A percentile compares a stretch with the other conserved stretches of the same genome.
phyloP scores from a whole-genome alignment of 2,329 filamentous ascomycete species.

The Sclerotinia spermophila region DNA sequence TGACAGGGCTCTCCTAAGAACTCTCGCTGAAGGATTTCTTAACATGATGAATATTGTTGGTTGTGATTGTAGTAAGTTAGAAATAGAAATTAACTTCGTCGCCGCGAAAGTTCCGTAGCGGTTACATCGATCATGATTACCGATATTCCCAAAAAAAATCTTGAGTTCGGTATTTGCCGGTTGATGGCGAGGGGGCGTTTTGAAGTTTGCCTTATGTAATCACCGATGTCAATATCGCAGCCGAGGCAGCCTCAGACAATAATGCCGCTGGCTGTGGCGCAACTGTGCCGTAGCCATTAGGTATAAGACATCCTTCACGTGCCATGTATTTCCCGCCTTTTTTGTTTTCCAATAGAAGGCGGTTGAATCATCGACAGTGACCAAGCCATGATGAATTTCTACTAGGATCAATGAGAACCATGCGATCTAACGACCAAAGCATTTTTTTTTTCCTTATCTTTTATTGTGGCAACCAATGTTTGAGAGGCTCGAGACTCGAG shows the following conservation, averaged over 20 bases:
- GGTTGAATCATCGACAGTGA: background rate
- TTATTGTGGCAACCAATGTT: background rate
- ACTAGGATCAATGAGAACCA: background rate
- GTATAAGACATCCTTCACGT: background rate
- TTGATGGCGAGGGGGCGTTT: background rate
- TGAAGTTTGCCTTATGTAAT: background rate
- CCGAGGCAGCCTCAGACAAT: background rate
- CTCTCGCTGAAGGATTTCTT: slow-evolving; percentile 31
- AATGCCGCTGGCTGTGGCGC: background rate
- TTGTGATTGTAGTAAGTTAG: background rate
- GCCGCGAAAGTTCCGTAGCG: background rate
- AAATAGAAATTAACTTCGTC: background rate
- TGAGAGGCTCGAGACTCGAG: no score
- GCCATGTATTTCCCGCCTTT: background rate
- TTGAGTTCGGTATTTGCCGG: slow-evolving; percentile 7
- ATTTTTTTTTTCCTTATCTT: background rate
- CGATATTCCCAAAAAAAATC: background rate
- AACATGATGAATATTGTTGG: slow-evolving; percentile 30
- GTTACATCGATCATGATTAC: background rate
- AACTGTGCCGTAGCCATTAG: background rate
- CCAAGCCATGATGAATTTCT: background rate
- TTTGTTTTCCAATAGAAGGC: background rate
- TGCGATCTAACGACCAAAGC: background rate
- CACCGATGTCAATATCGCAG: background rate
- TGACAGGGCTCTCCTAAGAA: slow-evolving; percentile 26